Conservation (phyloP, 148 eudicot species). For the Spergularia marina region DNA sequence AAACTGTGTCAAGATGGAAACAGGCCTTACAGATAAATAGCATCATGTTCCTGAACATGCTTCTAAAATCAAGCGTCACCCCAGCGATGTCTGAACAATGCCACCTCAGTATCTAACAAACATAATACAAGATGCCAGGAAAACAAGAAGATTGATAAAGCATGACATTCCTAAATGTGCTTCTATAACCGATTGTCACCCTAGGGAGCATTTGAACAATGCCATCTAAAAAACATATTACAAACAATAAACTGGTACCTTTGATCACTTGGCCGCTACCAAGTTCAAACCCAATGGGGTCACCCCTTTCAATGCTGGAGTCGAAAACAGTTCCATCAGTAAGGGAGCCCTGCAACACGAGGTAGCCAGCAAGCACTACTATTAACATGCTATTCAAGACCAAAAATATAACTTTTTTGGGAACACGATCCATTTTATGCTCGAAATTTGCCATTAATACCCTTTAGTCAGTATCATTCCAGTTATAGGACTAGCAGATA, state of each 20-base stretch:
- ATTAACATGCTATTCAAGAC: background rate
- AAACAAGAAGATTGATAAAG: too few relatives aligned
- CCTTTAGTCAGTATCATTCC: background rate
- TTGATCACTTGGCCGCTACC: conserved; percentile 90
- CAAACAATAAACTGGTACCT: conserved; percentile 32
- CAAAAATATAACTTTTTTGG: too few relatives aligned
- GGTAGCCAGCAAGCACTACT: background rate
- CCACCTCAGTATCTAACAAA: too few relatives aligned
- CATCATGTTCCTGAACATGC: too few relatives aligned
- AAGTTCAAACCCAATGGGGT: conserved; percentile 90
- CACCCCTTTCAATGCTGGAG: conserved; percentile 95
- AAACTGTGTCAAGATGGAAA: too few relatives aligned
- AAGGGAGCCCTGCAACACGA: conserved; percentile 72
- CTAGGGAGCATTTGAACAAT: background rate
- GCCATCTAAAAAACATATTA: background rate
- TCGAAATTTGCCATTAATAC: background rate
- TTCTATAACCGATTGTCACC: too few relatives aligned
- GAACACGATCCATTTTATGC: too few relatives aligned
- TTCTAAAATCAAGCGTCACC: too few relatives aligned
- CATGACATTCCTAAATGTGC: too few relatives aligned
- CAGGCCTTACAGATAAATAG: too few relatives aligned
- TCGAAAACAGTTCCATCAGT: conserved; percentile 98
- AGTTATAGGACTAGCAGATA: background rate
- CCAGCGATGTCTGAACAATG: too few relatives aligned
- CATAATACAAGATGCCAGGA: too few relatives aligned